phyloP scores from a whole-genome alignment of 1,284 basidiomycete genomes.

The Wallemia mellicola region DNA sequence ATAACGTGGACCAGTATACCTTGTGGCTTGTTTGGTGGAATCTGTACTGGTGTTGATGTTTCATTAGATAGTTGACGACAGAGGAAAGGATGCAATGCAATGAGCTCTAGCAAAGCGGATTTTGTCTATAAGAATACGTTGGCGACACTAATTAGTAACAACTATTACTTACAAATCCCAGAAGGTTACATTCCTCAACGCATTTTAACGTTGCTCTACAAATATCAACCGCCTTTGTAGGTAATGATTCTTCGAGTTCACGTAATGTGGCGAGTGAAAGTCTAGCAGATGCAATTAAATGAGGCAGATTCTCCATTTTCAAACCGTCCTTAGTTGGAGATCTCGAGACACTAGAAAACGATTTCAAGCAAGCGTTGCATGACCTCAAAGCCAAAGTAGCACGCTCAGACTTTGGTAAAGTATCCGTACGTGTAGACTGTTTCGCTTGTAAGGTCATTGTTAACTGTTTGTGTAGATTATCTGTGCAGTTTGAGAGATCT shows the following conservation, averaged over 20 bases:
- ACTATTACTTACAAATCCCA: not conserved
- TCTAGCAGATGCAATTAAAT: not conserved
- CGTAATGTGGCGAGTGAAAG: not conserved
- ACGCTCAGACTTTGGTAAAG: not conserved
- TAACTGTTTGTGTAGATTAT: not conserved
- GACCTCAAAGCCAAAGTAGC: not conserved
- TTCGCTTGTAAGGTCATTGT: not conserved
- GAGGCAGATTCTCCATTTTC: not conserved
- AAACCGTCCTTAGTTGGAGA: not conserved
- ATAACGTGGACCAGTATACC: not conserved
- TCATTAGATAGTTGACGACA: not conserved
- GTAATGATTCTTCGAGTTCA: not conserved
- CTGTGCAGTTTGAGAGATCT: not conserved
- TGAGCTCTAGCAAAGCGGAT: not conserved
- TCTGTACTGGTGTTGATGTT: not conserved
- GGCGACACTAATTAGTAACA: too few relatives aligned
- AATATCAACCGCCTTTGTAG: not conserved
- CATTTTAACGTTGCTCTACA: not conserved
- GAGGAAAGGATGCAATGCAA: not conserved
- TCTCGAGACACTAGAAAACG: not conserved
- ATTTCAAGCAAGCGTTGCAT: not conserved
- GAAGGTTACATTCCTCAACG: not conserved
- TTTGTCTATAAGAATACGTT: not conserved
- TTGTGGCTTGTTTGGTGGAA: not conserved
- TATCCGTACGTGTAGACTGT: not conserved